A percentile compares a stretch with the other conserved stretches of the same genome.
Conservation (phyloP, 1,139 yeast species). For the Pichia sp. region DNA sequence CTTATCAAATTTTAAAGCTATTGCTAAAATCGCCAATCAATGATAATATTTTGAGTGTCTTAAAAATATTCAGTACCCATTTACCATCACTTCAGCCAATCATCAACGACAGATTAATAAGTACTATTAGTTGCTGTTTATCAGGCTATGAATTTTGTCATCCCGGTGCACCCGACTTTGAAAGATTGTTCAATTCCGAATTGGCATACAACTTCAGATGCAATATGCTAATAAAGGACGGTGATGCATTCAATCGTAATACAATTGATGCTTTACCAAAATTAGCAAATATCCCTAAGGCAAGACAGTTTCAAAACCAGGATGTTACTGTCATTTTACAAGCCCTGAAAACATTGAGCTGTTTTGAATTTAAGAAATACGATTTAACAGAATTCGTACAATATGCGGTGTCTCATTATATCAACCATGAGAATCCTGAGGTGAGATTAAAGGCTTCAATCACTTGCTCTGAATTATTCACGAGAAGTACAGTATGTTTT, state of each 20-base stretch:
- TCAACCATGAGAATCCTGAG: conserved; percentile 69
- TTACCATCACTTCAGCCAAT: conserved; percentile 75
- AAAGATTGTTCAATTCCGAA: conserved; percentile 51
- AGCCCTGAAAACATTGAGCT: conserved; percentile 65
- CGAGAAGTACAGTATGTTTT: conserved; percentile 73
- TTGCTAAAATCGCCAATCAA: conserved; percentile 79
- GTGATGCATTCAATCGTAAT: conserved; percentile 29
- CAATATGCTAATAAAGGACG: conserved; percentile 61
- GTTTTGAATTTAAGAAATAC: conserved; percentile 66
- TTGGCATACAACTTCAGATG: conserved; percentile 74
- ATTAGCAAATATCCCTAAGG: conserved; percentile 17
- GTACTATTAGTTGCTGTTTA: conserved; percentile 65
- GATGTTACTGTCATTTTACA: conserved; percentile 43
- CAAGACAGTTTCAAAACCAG: conserved; percentile 32
- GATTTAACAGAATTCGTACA: conserved; percentile 84
- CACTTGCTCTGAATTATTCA: conserved; percentile 74
- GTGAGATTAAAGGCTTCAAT: conserved; percentile 82
- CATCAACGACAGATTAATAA: conserved; percentile 64
- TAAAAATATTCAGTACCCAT: conserved; percentile 56
- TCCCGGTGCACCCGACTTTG: conserved; percentile 83
- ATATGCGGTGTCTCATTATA: conserved; percentile 69
- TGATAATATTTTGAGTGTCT: conserved; percentile 67
- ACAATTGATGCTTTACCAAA: conserved; percentile 13
- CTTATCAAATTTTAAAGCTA: conserved; percentile 65
- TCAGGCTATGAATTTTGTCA: conserved; percentile 77